Percentiles rank a stretch among this genome's conserved stretches.
These are phyloP conservation scores for Nidula microcarpa DNA, from an alignment of 768 basidiomycete genomes.

Conservation along the genomic window DNA sequence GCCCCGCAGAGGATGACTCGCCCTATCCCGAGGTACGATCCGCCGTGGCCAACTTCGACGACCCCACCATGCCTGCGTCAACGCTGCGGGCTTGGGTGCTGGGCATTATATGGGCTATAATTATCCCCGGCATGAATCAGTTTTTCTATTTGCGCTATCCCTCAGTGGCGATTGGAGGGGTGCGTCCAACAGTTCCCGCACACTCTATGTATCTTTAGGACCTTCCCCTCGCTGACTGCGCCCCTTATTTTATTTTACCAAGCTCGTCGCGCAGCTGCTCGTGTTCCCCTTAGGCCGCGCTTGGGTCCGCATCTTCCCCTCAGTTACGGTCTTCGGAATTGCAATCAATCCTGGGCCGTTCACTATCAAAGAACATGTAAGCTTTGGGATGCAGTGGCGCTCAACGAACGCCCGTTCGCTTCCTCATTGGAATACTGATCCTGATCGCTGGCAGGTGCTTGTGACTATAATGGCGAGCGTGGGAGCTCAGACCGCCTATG, in stretches of 20 bases:
- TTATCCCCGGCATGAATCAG: slow-evolving; percentile 74
- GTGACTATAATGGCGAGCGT: slow-evolving; percentile 66
- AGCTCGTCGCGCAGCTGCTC: slow-evolving; percentile 69
- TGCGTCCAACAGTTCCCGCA: slow-evolving; percentile 15
- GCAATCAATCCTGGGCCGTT: slow-evolving; percentile 73
- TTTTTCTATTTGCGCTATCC: slow-evolving; percentile 77
- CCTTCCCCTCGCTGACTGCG: slow-evolving; percentile 8
- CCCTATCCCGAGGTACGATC: slow-evolving; percentile 84
- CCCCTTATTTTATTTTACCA: slow-evolving; percentile 11
- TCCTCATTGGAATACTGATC: slow-evolving; percentile 5
- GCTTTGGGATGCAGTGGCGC: slow-evolving; percentile 2
- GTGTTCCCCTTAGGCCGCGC: slow-evolving; percentile 65
- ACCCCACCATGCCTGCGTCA: slow-evolving; percentile 57
- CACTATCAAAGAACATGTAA: slow-evolving; percentile 63
- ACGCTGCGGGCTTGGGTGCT: slow-evolving; percentile 60
- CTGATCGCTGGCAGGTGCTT: slow-evolving; percentile 36
- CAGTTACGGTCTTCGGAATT: slow-evolving; percentile 51
- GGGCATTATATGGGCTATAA: slow-evolving; percentile 50
- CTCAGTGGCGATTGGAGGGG: slow-evolving; percentile 53
- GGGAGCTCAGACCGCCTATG: slow-evolving; percentile 54
- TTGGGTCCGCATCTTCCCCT: slow-evolving; percentile 62
- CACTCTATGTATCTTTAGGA: background rate
- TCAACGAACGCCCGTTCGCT: background rate
- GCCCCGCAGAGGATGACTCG: slow-evolving; percentile 59
- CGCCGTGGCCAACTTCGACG: slow-evolving; percentile 73